phyloP scores from a whole-genome alignment of 495 filamentous ascomycete genomes.

The Podospora pseudocomata region DNA sequence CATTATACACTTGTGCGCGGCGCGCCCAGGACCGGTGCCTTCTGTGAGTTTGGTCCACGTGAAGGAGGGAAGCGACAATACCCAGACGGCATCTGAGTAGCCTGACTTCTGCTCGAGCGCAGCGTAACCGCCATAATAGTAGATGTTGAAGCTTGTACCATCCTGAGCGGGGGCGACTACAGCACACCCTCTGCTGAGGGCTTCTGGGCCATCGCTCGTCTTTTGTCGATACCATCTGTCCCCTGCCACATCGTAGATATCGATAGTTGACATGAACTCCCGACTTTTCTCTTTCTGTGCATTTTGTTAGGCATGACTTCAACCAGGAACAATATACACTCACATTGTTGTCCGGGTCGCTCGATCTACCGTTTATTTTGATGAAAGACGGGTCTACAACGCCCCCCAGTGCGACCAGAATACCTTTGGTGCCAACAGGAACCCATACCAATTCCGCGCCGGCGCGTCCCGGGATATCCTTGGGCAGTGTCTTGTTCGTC shows the following conservation, averaged over 20 bases:
- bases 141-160: slow-evolving; percentile 63
- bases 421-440: slow-evolving; percentile 59
- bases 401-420: slow-evolving; percentile 66
- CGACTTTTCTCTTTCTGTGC: slow-evolving; percentile 47
- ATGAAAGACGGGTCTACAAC: slow-evolving; percentile 51
- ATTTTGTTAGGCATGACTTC: slow-evolving; percentile 12
- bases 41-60: slow-evolving; percentile 63
- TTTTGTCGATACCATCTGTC: slow-evolving; percentile 60
- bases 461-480: slow-evolving; percentile 50
- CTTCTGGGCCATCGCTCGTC: slow-evolving; percentile 57
- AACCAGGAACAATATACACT: slow-evolving; percentile 11
- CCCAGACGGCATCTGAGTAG: slow-evolving; percentile 65
- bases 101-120: slow-evolving; percentile 36
- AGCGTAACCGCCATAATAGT: slow-evolving; percentile 69
- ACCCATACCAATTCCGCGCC: slow-evolving; percentile 68
- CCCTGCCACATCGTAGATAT: slow-evolving; percentile 64
- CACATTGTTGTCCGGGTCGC: slow-evolving; percentile 45
- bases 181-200: slow-evolving; percentile 61
- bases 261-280: slow-evolving; percentile 58
- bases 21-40: slow-evolving; percentile 50
- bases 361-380: slow-evolving; percentile 23
- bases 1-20: slow-evolving; percentile 61
- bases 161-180: slow-evolving; percentile 61
- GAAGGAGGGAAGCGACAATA: slow-evolving; percentile 72
- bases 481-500: slow-evolving; percentile 54